These are phyloP conservation scores for Capsicum pubescens DNA, from an alignment of 257 asterid species.

Conservation along the genomic window DNA sequence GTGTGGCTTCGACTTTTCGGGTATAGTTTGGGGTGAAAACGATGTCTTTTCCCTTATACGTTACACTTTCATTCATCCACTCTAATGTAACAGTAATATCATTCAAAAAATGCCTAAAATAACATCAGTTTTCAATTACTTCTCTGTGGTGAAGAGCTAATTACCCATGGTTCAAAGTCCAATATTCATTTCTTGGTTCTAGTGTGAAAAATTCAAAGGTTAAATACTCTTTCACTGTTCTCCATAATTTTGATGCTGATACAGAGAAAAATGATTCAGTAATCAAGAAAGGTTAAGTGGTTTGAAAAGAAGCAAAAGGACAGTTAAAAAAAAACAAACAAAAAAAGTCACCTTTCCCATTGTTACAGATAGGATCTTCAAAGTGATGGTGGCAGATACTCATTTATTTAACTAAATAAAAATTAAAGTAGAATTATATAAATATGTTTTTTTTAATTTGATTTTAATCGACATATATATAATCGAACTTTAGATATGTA, in stretches of 20 bases:
- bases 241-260: constrained; percentile 26
- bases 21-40: too few relatives aligned
- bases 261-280: neutral
- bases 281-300: constrained; percentile 24
- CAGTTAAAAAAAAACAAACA: neutral
- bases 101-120: neutral
- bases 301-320: constrained; percentile 34
- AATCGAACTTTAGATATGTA: too few relatives aligned
- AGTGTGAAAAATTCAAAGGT: constrained; percentile 28
- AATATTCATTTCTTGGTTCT: neutral
- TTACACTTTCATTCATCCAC: too few relatives aligned
- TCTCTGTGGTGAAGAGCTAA: neutral
- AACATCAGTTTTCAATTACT: neutral
- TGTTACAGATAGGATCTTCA: neutral
- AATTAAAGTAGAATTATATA: too few relatives aligned
- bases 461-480: too few relatives aligned
- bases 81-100: neutral
- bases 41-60: too few relatives aligned
- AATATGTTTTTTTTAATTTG: too few relatives aligned
- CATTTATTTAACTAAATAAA: too few relatives aligned
- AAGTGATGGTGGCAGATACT: too few relatives aligned
- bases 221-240: constrained; percentile 25
- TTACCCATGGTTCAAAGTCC: constrained; percentile 11
- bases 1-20: too few relatives aligned
- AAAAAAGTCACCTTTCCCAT: constrained; percentile 7